phyloP scores from a whole-genome alignment of 192 early-diverging fungal genomes.

The Pecoramyces ruminantium region DNA sequence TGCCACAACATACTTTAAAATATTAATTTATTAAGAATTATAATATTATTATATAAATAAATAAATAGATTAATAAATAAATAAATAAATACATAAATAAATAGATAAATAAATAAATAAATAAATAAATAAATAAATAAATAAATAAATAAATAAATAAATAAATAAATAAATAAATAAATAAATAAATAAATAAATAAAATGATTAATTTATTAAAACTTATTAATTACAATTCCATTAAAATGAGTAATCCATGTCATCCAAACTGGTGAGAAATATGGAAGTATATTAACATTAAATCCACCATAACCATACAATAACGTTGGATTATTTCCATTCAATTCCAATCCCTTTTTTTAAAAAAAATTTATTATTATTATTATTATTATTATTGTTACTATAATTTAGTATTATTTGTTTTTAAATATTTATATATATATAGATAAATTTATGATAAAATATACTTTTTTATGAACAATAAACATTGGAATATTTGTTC shows the following conservation, averaged over 20 bases:
- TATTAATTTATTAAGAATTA: not conserved
- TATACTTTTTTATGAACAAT: conserved; percentile 29
- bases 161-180: too few species aligned
- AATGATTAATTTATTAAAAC: too few species aligned
- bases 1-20: conserved; percentile 18
- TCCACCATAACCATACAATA: conserved; percentile 54
- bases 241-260: not conserved
- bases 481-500: conserved; percentile 50
- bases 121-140: too few species aligned
- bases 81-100: too few species aligned
- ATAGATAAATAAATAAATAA: too few species aligned
- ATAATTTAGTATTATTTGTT: too few species aligned
- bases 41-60: not conserved
- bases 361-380: too few species aligned
- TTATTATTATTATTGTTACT: too few species aligned
- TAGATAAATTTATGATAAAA: not conserved
- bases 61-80: too few species aligned
- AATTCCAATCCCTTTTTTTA: conserved; percentile 7
- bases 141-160: too few species aligned
- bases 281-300: not conserved
- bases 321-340: conserved; percentile 33
- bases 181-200: too few species aligned
- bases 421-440: too few species aligned
- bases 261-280: not conserved
- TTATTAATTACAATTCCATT: not conserved